Evolutionary conservation across 2,329 filamentous ascomycete species (phyloP).

Genomic region (Fusarium begoniae): DNA sequence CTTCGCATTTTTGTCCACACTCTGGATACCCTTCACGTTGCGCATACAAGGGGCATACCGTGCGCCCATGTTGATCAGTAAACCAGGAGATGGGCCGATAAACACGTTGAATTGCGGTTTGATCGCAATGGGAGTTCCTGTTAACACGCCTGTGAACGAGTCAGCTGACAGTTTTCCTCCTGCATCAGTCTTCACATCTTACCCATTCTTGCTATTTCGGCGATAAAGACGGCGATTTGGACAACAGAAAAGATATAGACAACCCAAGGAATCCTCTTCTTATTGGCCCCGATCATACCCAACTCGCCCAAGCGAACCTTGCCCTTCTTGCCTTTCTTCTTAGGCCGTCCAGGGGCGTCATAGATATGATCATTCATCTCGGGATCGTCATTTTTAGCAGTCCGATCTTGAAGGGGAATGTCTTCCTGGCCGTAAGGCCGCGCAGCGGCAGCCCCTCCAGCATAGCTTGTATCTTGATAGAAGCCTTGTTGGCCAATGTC

Average conservation of each 20-base stretch:
- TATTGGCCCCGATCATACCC: slow-evolving; percentile 66
- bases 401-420: slow-evolving; percentile 65
- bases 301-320: slow-evolving; percentile 66
- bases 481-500: slow-evolving; percentile 50
- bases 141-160: slow-evolving; percentile 69
- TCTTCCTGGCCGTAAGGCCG: slow-evolving; percentile 58
- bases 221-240: slow-evolving; percentile 88
- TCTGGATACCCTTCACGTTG: slow-evolving; percentile 73
- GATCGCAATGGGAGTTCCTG: slow-evolving; percentile 79
- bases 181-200: slow-evolving; percentile 45
- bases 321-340: slow-evolving; percentile 50
- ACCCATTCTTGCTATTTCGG: slow-evolving; percentile 87
- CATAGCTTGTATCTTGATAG: slow-evolving; percentile 67
- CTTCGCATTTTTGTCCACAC: slow-evolving; percentile 46
- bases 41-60: slow-evolving; percentile 96
- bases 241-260: slow-evolving; percentile 81
- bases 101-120: slow-evolving; percentile 93
- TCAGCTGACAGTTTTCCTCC: slow-evolving; percentile 8
- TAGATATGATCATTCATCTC: slow-evolving; percentile 68
- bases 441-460: slow-evolving; percentile 55
- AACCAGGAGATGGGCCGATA: slow-evolving; percentile 91
- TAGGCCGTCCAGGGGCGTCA: slow-evolving; percentile 55
- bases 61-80: slow-evolving; percentile 97
- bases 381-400: slow-evolving; percentile 53
- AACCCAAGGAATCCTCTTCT: slow-evolving; percentile 76